These are phyloP conservation scores for Fusarium sp. DNA, from an alignment of 2,329 filamentous ascomycete species.

Conservation along the genomic window DNA sequence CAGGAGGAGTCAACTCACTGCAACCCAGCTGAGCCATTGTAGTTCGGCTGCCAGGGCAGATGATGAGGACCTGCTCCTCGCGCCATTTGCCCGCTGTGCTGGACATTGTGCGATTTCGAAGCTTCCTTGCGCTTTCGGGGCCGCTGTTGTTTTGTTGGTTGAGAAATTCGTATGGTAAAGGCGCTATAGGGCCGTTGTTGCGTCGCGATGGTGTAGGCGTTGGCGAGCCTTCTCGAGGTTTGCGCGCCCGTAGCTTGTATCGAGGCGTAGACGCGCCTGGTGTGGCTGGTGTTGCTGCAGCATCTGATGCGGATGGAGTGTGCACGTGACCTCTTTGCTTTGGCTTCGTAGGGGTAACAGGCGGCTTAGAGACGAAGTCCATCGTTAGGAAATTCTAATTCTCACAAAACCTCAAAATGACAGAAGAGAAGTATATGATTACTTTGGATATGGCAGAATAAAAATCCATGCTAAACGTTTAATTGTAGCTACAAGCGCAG, in stretches of 20 bases:
- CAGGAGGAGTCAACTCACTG: slow-evolving; percentile 90
- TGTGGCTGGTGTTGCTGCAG: slow-evolving; percentile 30
- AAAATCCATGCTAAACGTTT: fast-evolving
- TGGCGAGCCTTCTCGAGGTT: slow-evolving; percentile 36
- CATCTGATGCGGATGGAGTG: slow-evolving; percentile 10
- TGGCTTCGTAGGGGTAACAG: slow-evolving; percentile 7
- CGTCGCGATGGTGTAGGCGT: slow-evolving; percentile 39
- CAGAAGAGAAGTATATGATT: background rate
- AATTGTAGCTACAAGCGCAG: background rate
- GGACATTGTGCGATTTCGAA: slow-evolving; percentile 59
- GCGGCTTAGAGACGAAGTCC: background rate
- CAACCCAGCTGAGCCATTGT: slow-evolving; percentile 93
- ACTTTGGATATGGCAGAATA: background rate
- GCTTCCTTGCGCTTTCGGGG: slow-evolving; percentile 9
- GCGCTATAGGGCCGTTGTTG: slow-evolving; percentile 27
- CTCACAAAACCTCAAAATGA: background rate
- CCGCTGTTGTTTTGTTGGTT: slow-evolving; percentile 4
- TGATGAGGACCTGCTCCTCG: slow-evolving; percentile 74
- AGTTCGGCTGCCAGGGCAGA: slow-evolving; percentile 86
- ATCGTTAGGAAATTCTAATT: background rate
- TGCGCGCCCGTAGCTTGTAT: slow-evolving; percentile 44
- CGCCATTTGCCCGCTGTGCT: slow-evolving; percentile 69
- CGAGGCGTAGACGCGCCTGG: slow-evolving; percentile 33
- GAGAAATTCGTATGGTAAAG: slow-evolving; percentile 12
- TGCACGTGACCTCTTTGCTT: slow-evolving; percentile 33